Conservation (phyloP, 768 basidiomycete genomes). For the Epithele typhae region DNA sequence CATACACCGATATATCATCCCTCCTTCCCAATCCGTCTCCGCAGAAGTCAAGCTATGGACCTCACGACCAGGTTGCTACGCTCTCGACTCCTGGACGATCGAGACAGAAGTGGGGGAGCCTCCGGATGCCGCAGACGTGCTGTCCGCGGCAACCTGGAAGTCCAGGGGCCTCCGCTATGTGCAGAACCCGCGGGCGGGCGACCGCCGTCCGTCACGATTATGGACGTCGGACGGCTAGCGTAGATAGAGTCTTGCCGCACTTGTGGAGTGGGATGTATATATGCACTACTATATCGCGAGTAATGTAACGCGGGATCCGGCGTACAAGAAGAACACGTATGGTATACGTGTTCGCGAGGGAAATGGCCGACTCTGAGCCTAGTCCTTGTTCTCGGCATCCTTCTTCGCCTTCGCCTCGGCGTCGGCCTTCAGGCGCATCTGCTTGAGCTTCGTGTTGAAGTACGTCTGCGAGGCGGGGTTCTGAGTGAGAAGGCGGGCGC, state of each 20-base stretch:
- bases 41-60: constrained; percentile 56
- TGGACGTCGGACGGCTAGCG: constrained; percentile 17
- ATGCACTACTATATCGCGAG: constrained; percentile 8
- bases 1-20: constrained; percentile 55
- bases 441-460: constrained; percentile 73
- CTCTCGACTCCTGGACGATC: constrained; percentile 62
- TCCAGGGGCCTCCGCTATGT: constrained; percentile 36
- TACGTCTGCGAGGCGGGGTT: constrained; percentile 45
- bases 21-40: constrained; percentile 40
- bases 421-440: constrained; percentile 45
- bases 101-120: constrained; percentile 59
- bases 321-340: neutral
- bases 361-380: neutral
- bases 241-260: too few species aligned
- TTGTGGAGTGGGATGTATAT: constrained; percentile 2
- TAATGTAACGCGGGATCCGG: constrained; percentile 7
- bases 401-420: constrained; percentile 39
- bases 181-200: constrained; percentile 30
- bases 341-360: too few species aligned
- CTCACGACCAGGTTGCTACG: constrained; percentile 59
- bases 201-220: constrained; percentile 33
- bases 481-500: constrained; percentile 1
- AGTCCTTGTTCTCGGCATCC: constrained; percentile 31
- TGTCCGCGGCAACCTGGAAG: constrained; percentile 22
- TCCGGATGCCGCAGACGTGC: constrained; percentile 11